Evolutionary conservation across 2,329 filamentous ascomycete genomes (phyloP).

Genomic region (Grosmannia clavigera): DNA sequence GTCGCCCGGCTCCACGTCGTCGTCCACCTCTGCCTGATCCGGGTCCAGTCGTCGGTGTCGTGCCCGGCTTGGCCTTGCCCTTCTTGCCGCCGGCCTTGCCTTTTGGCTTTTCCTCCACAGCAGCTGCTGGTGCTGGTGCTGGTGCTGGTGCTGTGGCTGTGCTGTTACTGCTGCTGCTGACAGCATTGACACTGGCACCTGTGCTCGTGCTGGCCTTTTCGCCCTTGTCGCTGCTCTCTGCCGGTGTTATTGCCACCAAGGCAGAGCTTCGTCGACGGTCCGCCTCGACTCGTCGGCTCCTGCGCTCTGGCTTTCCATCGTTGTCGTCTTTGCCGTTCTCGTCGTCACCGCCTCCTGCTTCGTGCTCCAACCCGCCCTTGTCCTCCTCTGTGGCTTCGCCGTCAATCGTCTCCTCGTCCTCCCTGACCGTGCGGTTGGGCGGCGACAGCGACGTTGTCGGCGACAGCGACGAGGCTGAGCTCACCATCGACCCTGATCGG

Average conservation of each 20-base stretch:
- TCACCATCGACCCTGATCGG: constrained; percentile 13
- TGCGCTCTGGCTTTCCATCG: not conserved
- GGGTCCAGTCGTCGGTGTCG: not conserved
- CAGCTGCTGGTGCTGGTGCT: not conserved
- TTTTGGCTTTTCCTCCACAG: not conserved
- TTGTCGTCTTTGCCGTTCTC: constrained; percentile 2
- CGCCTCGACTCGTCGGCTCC: not conserved
- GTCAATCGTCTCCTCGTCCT: not conserved
- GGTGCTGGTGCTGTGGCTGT: not conserved
- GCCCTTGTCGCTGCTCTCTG: not conserved
- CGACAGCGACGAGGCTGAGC: constrained; percentile 21
- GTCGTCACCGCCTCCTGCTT: not conserved
- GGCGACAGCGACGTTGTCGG: constrained; percentile 19
- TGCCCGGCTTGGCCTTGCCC: not conserved
- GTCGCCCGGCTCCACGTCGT: constrained; percentile 9
- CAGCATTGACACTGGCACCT: too few relatives aligned
- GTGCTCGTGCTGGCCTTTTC: not conserved
- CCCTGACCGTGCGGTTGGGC: constrained; percentile 7
- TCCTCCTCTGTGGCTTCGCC: not conserved
- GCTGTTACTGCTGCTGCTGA: not conserved
- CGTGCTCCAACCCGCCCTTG: constrained; percentile 1
- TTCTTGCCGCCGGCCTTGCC: not conserved
- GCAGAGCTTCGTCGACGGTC: not conserved
- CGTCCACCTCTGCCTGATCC: constrained; percentile 12
- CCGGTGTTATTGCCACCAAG: not conserved